Evolutionary conservation across 768 basidiomycete genomes (phyloP).

Genomic region (Mycena chlorophos): DNA sequence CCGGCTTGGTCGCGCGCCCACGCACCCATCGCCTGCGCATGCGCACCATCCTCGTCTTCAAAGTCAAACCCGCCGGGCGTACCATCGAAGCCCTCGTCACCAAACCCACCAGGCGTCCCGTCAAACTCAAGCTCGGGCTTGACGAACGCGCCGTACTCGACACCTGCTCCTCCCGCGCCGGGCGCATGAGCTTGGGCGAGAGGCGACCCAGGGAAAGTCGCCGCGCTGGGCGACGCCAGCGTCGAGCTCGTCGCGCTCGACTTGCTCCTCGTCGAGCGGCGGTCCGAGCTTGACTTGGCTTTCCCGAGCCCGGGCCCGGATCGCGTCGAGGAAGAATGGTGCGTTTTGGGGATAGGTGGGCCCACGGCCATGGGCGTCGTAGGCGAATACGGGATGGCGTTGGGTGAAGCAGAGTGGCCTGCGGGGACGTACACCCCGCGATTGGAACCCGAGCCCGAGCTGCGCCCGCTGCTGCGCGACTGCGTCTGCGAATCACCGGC

Average conservation of each 20-base stretch:
- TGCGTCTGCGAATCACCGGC: not conserved
- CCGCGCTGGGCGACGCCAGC: not conserved
- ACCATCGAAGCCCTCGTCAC: not conserved
- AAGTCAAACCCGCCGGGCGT: not conserved
- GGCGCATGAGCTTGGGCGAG: not conserved
- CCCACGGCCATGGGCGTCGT: not conserved
- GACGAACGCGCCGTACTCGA: not conserved
- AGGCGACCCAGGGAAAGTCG: not conserved
- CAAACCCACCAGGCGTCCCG: not conserved
- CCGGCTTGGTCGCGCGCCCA: not conserved
- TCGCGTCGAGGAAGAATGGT: not conserved
- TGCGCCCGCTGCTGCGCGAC: not conserved
- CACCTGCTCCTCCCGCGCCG: no score
- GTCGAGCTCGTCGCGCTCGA: slow-evolving; percentile 5
- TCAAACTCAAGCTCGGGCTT: not conserved
- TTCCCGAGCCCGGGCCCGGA: not conserved
- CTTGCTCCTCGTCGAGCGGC: not conserved
- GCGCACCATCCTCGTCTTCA: not conserved
- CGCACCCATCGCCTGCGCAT: not conserved
- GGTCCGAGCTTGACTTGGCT: not conserved
- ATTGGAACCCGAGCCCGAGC: not conserved
- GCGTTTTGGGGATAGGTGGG: not conserved
- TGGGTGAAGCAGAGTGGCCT: no score
- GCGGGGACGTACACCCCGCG: not conserved
- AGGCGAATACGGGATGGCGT: not conserved